These are phyloP conservation scores for Tricladium varicosporioides DNA, from an alignment of 2,329 filamentous ascomycete species.

Conservation along the genomic window DNA sequence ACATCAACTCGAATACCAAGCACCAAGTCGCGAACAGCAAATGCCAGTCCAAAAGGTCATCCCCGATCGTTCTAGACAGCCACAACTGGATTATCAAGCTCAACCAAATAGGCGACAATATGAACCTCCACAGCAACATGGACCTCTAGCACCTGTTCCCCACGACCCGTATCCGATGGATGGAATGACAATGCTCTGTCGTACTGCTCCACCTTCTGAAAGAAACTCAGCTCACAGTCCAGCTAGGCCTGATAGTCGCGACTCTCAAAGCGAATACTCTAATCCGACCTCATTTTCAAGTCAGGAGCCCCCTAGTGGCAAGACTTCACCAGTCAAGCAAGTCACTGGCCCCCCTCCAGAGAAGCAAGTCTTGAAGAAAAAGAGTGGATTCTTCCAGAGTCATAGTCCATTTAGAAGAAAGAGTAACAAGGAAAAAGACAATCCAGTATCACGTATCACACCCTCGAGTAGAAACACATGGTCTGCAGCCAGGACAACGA, in stretches of 20 bases:
- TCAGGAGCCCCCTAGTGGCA: slow-evolving; percentile 73
- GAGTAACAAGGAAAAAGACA: slow-evolving; percentile 76
- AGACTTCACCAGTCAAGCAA: slow-evolving; percentile 72
- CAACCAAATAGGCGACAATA: slow-evolving; percentile 23
- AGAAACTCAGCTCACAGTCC: slow-evolving; percentile 64
- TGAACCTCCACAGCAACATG: slow-evolving; percentile 47
- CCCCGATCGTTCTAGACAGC: slow-evolving; percentile 22
- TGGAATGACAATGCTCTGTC: slow-evolving; percentile 96
- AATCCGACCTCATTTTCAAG: slow-evolving; percentile 87
- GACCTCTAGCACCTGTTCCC: slow-evolving; percentile 67
- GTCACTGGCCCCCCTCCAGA: slow-evolving; percentile 49
- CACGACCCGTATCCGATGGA: slow-evolving; percentile 94
- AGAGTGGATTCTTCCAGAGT: slow-evolving; percentile 87
- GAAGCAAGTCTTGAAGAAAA: slow-evolving; percentile 66
- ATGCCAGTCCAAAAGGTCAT: slow-evolving; percentile 49
- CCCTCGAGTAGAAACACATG: slow-evolving; percentile 57
- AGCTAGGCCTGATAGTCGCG: slow-evolving; percentile 76
- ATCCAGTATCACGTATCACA: slow-evolving; percentile 35
- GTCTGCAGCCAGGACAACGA: slow-evolving; percentile 37
- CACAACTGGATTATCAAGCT: slow-evolving; percentile 20
- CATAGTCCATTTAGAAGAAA: slow-evolving; percentile 91
- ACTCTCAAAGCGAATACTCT: slow-evolving; percentile 88
- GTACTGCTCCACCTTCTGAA: slow-evolving; percentile 70
- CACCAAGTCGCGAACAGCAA: slow-evolving; percentile 42
- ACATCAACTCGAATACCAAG: slow-evolving; percentile 16